Evolutionary conservation across 331 rosid genomes (phyloP).

Genomic region (Malus hybrid): DNA sequence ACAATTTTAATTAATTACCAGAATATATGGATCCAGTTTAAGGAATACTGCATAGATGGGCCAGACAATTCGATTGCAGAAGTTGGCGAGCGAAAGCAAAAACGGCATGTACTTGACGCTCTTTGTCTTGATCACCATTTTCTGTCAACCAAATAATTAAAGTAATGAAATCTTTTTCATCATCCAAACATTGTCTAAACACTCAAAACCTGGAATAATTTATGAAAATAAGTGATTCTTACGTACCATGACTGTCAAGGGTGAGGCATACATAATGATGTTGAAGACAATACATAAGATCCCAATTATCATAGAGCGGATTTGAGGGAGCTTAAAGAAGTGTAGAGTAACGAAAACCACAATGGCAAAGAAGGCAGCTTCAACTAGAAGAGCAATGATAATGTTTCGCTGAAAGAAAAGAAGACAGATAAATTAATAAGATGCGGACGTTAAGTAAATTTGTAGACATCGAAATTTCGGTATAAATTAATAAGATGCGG

Average conservation of each 20-base stretch:
- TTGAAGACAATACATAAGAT: conserved; percentile 43
- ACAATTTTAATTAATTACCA: no score
- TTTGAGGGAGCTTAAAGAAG: conserved; percentile 7
- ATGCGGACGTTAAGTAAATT: neutral
- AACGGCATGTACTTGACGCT: conserved; percentile 78
- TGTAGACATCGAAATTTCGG: no score
- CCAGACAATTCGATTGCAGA: conserved; percentile 48
- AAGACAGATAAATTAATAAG: neutral
- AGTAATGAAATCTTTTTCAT: no score
- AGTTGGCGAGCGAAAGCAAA: conserved; percentile 46
- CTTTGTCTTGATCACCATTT: conserved; percentile 41
- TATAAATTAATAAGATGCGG: no score
- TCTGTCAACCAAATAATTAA: conserved; percentile 17
- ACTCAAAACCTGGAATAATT: no score
- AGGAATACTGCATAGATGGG: neutral
- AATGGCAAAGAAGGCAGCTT: conserved; percentile 17
- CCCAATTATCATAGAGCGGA: conserved; percentile 38
- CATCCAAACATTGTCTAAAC: no score
- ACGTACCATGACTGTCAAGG: conserved; percentile 72
- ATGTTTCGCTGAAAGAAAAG: conserved; percentile 43
- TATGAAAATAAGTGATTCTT: no score
- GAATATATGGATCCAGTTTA: no score
- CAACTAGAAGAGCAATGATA: conserved; percentile 13
- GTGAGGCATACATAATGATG: conserved; percentile 48
- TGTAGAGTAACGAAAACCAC: conserved; percentile 16